A percentile compares a stretch with the other conserved stretches of the same genome.
These are phyloP conservation scores for Colletotrichum gigasporum DNA, from an alignment of 2,329 filamentous ascomycete species.

Conservation along the genomic window DNA sequence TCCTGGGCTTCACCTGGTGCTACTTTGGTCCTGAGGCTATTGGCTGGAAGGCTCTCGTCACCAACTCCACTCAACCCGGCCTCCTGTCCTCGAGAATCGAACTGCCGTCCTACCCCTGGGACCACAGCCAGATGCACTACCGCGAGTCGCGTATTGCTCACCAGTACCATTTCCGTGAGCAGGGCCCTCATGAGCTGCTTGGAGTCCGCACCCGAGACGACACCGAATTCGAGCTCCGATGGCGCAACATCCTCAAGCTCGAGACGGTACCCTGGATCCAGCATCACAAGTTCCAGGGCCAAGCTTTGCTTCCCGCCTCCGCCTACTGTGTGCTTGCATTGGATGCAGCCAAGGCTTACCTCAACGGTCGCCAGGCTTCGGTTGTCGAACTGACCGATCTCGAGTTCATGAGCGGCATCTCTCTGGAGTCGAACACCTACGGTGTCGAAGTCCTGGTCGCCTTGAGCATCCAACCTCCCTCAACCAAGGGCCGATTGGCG, in stretches of 20 bases:
- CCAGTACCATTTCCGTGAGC: constrained; percentile 39
- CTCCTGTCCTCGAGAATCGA: constrained; percentile 34
- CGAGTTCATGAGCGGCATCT: constrained; percentile 43
- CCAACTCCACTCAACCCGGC: constrained; percentile 34
- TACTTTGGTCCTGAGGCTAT: constrained; percentile 37
- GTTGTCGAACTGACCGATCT: constrained; percentile 44
- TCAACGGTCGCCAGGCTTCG: constrained; percentile 36
- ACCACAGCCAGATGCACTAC: constrained; percentile 48
- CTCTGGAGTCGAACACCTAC: constrained; percentile 37
- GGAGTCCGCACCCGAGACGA: constrained; percentile 23
- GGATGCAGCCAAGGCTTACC: constrained; percentile 48
- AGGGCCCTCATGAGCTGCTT: constrained; percentile 47
- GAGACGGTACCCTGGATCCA: constrained; percentile 45
- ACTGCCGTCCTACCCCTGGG: constrained; percentile 49
- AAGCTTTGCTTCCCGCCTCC: constrained; percentile 54
- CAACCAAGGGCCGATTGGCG: constrained; percentile 24
- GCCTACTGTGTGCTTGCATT: constrained; percentile 54
- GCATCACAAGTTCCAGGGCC: constrained; percentile 46
- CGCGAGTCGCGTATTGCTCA: constrained; percentile 41
- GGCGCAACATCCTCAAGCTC: constrained; percentile 35
- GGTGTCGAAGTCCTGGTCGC: constrained; percentile 37
- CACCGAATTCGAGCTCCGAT: constrained; percentile 26
- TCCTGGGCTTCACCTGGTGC: constrained; percentile 45
- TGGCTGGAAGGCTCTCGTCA: constrained; percentile 36
- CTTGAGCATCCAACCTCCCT: constrained; percentile 30